These are phyloP conservation scores for Parascedosporium putredinis DNA, from an alignment of 2,329 filamentous ascomycete genomes.

Conservation along the genomic window DNA sequence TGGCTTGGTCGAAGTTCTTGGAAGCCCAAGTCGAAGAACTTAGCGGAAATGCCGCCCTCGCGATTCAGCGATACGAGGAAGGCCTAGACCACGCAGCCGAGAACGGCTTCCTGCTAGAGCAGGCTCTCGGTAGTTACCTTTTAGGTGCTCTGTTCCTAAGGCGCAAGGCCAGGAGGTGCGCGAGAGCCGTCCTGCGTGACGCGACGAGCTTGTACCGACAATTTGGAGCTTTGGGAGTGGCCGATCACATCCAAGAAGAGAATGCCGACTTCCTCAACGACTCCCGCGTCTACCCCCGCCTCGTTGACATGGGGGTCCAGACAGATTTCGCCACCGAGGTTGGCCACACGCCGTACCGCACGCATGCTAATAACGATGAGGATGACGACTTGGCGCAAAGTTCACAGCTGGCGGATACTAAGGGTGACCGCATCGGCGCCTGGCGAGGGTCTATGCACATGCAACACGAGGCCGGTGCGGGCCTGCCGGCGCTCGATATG, in stretches of 20 bases:
- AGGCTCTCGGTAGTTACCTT: slow-evolving; percentile 62
- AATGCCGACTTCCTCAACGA: slow-evolving; percentile 58
- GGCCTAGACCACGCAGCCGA: slow-evolving; percentile 62
- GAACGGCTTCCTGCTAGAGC: slow-evolving; percentile 57
- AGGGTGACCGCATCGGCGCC: slow-evolving; percentile 49
- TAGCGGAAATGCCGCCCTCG: slow-evolving; percentile 41
- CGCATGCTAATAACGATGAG: slow-evolving; percentile 32
- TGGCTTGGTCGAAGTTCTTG: slow-evolving; percentile 57
- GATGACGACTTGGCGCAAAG: slow-evolving; percentile 30
- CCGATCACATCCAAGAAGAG: slow-evolving; percentile 55
- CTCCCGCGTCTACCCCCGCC: slow-evolving; percentile 46
- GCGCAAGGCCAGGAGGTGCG: slow-evolving; percentile 54
- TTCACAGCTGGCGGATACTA: slow-evolving; percentile 36
- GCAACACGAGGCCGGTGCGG: slow-evolving; percentile 44
- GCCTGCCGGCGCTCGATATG: slow-evolving; percentile 69
- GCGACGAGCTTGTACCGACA: slow-evolving; percentile 58
- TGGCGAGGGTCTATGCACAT: slow-evolving; percentile 50
- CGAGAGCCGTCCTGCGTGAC: slow-evolving; percentile 58
- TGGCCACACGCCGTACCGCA: slow-evolving; percentile 40
- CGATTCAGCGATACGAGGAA: slow-evolving; percentile 57
- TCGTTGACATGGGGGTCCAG: slow-evolving; percentile 55
- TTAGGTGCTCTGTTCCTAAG: slow-evolving; percentile 63
- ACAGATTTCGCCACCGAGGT: slow-evolving; percentile 57
- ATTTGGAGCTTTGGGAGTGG: slow-evolving; percentile 59
- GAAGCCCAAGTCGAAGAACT: slow-evolving; percentile 60